Evolutionary conservation across 2,329 filamentous ascomycete genomes (phyloP).

Genomic region (Ascochyta koolunga): DNA sequence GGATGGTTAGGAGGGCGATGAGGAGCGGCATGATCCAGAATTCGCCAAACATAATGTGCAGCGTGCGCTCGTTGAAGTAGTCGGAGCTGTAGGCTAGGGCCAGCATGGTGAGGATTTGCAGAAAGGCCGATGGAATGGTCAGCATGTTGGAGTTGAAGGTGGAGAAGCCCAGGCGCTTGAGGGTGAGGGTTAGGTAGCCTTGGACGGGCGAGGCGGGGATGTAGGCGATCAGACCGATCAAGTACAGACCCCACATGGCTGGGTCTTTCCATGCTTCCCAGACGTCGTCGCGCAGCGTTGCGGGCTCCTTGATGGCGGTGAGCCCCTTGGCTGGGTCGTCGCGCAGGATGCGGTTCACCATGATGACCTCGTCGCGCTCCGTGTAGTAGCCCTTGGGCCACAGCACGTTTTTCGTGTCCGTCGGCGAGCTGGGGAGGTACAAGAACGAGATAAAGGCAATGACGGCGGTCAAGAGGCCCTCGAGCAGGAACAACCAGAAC

Average conservation of each 20-base stretch:
- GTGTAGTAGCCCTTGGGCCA: slow-evolving; percentile 67
- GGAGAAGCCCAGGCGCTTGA: slow-evolving; percentile 49
- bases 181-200: slow-evolving; percentile 48
- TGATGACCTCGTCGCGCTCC: slow-evolving; percentile 70
- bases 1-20: slow-evolving; percentile 45
- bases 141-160: slow-evolving; percentile 53
- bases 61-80: slow-evolving; percentile 59
- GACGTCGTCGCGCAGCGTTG: slow-evolving; percentile 56
- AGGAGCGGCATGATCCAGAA: slow-evolving; percentile 52
- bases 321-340: slow-evolving; percentile 62
- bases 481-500: slow-evolving; percentile 61
- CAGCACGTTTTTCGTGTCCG: slow-evolving; percentile 42
- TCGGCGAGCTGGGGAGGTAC: slow-evolving; percentile 58
- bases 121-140: slow-evolving; percentile 50
- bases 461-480: slow-evolving; percentile 38
- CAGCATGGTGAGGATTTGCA: slow-evolving; percentile 59
- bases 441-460: slow-evolving; percentile 39
- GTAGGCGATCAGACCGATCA: slow-evolving; percentile 52
- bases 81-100: slow-evolving; percentile 51
- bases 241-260: slow-evolving; percentile 62
- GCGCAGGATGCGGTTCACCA: slow-evolving; percentile 67
- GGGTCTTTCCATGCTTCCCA: slow-evolving; percentile 59
- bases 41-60: slow-evolving; percentile 53
- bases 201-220: slow-evolving; percentile 47
- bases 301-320: slow-evolving; percentile 62